These are phyloP conservation scores for Amanita thiersii DNA, from an alignment of 768 basidiomycete species.

Conservation along the genomic window DNA sequence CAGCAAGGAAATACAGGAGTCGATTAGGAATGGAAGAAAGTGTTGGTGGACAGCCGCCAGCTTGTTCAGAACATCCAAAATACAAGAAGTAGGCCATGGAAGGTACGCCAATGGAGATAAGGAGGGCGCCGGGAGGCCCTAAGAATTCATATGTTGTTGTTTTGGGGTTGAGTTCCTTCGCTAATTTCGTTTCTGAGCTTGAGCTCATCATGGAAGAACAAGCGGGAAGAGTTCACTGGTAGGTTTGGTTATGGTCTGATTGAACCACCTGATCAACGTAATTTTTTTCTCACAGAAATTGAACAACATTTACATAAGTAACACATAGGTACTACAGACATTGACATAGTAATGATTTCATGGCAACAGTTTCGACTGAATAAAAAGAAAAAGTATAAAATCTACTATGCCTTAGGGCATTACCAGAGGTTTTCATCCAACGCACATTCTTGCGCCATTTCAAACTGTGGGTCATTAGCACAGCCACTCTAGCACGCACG, in stretches of 20 bases:
- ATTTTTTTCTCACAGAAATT: too few relatives aligned
- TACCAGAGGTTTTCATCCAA: slow-evolving; percentile 19
- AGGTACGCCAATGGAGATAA: slow-evolving; percentile 67
- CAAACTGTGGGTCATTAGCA: slow-evolving; percentile 18
- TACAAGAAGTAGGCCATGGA: slow-evolving; percentile 64
- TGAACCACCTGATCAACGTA: slow-evolving; percentile 2
- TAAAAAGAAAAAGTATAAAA: too few relatives aligned
- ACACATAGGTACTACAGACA: too few relatives aligned
- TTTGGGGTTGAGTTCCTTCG: slow-evolving; percentile 47
- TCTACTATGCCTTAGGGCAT: too few relatives aligned
- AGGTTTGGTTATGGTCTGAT: slow-evolving; percentile 10
- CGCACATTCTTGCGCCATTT: slow-evolving; percentile 33
- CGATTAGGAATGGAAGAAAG: slow-evolving; percentile 29
- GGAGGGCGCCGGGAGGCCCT: slow-evolving; percentile 70
- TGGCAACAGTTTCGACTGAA: too few relatives aligned
- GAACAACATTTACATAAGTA: too few relatives aligned
- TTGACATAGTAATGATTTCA: too few relatives aligned
- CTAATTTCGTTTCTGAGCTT: slow-evolving; percentile 9
- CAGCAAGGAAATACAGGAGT: slow-evolving; percentile 38
- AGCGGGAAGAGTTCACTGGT: not conserved
- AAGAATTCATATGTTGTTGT: slow-evolving; percentile 76
- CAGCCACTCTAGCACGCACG: not conserved
- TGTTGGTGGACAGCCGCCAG: slow-evolving; percentile 63
- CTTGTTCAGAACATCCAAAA: slow-evolving; percentile 66
- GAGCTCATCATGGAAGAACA: slow-evolving; percentile 19